Evolutionary conservation across 2,329 filamentous ascomycete species (phyloP).

Genomic region (Colletotrichum tanaceti): DNA sequence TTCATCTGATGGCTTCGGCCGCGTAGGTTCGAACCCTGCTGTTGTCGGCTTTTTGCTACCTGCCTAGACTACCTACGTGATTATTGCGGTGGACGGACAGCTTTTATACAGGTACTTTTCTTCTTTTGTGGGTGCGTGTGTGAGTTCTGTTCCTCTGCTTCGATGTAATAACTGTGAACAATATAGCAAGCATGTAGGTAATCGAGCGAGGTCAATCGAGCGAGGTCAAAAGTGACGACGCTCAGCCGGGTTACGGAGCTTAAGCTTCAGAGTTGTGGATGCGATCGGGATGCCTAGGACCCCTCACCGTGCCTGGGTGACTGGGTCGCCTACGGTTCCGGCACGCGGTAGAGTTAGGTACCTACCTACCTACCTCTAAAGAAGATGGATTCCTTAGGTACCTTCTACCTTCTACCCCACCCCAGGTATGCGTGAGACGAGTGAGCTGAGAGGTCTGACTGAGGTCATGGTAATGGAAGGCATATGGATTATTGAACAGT

Average conservation of each 20-base stretch:
- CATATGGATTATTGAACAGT: too few relatives aligned
- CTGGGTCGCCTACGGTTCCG: constrained; percentile 11
- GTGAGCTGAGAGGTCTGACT: neutral
- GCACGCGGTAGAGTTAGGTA: too few relatives aligned
- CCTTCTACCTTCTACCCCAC: too few relatives aligned
- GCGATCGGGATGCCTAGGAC: neutral
- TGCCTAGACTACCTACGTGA: neutral
- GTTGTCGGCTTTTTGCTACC: constrained; percentile 15
- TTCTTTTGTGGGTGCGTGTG: too few relatives aligned
- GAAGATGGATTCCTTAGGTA: neutral
- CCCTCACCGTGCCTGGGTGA: constrained; percentile 10
- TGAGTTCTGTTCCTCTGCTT: neutral
- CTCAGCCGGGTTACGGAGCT: neutral
- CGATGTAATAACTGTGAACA: too few relatives aligned
- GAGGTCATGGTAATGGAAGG: neutral
- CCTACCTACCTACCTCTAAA: too few relatives aligned
- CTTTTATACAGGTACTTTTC: too few relatives aligned
- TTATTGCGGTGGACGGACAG: too few relatives aligned
- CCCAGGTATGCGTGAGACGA: neutral
- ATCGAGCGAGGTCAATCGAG: neutral
- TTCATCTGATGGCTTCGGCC: constrained; percentile 29
- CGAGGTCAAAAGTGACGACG: neutral
- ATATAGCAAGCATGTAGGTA: neutral
- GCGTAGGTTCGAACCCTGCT: constrained; percentile 39
- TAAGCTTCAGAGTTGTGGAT: constrained; percentile 15